phyloP scores from a whole-genome alignment of 108 stramenopile genomes.

The Hondaea fermentalgiana region DNA sequence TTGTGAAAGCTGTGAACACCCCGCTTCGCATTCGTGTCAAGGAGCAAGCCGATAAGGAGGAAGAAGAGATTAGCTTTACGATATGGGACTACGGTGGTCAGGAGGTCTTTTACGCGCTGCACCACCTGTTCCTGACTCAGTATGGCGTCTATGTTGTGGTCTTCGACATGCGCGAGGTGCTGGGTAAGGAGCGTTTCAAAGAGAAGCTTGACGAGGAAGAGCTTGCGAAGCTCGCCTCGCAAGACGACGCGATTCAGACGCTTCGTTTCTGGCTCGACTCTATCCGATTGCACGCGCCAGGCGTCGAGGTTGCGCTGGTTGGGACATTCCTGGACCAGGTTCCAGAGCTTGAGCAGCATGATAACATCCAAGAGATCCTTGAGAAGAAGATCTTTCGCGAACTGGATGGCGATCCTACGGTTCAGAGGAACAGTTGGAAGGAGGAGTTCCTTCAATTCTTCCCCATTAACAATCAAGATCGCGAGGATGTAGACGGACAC shows the following conservation, averaged over 20 bases:
- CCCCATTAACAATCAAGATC: neutral
- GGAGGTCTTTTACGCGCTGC: constrained; percentile 1
- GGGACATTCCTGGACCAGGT: neutral
- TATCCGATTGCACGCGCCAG: neutral
- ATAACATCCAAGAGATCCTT: neutral
- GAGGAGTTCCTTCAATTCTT: neutral
- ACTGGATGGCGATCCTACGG: neutral
- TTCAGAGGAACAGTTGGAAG: neutral
- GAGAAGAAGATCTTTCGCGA: neutral
- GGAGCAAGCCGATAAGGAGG: too few relatives aligned
- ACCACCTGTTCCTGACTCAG: constrained; percentile 1
- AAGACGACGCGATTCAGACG: neutral
- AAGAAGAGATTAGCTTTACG: neutral
- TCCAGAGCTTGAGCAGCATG: neutral
- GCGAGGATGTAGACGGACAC: neutral
- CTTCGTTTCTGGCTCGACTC: neutral
- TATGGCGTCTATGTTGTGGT: constrained; percentile 8
- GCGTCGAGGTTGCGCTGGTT: neutral
- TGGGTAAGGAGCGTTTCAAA: neutral
- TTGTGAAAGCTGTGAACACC: too few relatives aligned
- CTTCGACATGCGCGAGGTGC: neutral
- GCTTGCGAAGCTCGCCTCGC: neutral
- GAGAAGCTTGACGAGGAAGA: neutral
- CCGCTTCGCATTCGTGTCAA: too few relatives aligned
- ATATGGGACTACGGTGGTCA: constrained; percentile 26